Evolutionary conservation across 139 green algal genomes (phyloP).

Genomic region (Picochlorum sp.): DNA sequence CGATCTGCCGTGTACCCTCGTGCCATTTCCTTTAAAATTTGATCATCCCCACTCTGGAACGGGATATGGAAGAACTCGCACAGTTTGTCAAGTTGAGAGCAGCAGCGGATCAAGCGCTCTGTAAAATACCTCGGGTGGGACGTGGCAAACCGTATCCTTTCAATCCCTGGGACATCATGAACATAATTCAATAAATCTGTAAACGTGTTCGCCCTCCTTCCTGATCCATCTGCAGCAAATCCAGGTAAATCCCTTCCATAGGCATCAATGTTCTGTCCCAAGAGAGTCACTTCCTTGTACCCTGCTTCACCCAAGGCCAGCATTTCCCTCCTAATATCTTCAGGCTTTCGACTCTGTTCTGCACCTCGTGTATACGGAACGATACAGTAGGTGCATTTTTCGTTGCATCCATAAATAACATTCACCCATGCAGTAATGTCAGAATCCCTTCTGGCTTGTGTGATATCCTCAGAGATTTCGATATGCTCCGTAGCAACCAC

Average conservation of each 20-base stretch:
- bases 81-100: slow-evolving; percentile 86
- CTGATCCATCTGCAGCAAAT: slow-evolving; percentile 65
- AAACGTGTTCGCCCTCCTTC: slow-evolving; percentile 81
- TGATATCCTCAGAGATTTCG: slow-evolving; percentile 85
- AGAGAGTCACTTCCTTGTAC: slow-evolving; percentile 95
- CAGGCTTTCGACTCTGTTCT: slow-evolving; percentile 81
- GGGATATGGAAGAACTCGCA: slow-evolving; percentile 99
- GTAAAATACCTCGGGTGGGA: slow-evolving; percentile 84
- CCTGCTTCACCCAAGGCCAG: slow-evolving; percentile 72
- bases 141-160: slow-evolving; percentile 92
- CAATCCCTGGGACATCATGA: slow-evolving; percentile 83
- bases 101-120: slow-evolving; percentile 82
- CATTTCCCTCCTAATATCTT: slow-evolving; percentile 74
- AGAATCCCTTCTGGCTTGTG: slow-evolving; percentile 68
- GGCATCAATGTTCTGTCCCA: slow-evolving; percentile 96
- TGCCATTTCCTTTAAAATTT: slow-evolving; percentile 83
- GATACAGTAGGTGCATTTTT: slow-evolving; percentile 97
- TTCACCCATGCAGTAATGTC: slow-evolving; percentile 95
- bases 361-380: slow-evolving; percentile 85
- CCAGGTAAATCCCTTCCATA: slow-evolving; percentile 89
- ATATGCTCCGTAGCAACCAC: slow-evolving; percentile 65
- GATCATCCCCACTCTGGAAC: slow-evolving; percentile 90
- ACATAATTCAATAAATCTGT: slow-evolving; percentile 86
- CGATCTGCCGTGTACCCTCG: slow-evolving; percentile 81
- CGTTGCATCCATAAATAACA: slow-evolving; percentile 99